These are phyloP conservation scores for Xylona heveae DNA, from an alignment of 495 filamentous ascomycete species.

Conservation along the genomic window DNA sequence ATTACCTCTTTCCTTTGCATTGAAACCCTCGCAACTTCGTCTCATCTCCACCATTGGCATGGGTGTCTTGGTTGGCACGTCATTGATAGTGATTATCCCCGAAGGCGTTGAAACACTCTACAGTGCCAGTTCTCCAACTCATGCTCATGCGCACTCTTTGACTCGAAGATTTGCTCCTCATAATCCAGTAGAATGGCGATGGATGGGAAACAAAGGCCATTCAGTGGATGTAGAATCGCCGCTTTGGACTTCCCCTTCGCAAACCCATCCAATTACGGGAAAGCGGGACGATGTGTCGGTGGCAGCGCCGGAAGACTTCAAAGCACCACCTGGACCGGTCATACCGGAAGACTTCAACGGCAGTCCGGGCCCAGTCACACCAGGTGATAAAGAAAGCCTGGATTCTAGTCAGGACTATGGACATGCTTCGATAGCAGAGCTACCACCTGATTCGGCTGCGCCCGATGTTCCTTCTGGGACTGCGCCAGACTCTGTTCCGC, in stretches of 20 bases:
- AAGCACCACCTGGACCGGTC: conserved; percentile 1
- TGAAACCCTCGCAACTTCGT: conserved; percentile 75
- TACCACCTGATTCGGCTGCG: too few relatives aligned
- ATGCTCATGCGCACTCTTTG: conserved; percentile 20
- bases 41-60: conserved; percentile 84
- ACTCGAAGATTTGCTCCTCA: not conserved
- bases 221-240: not conserved
- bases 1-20: conserved; percentile 71
- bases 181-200: not conserved
- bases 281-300: not conserved
- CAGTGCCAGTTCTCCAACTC: conserved; percentile 26
- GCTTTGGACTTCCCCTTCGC: not conserved
- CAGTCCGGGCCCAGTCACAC: conserved; percentile 1
- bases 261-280: not conserved
- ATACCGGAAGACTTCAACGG: not conserved
- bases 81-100: conserved; percentile 90
- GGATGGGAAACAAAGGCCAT: not conserved
- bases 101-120: conserved; percentile 90
- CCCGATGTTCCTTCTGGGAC: too few relatives aligned
- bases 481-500: too few relatives aligned
- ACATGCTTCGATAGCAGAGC: too few relatives aligned
- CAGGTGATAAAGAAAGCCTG: too few relatives aligned
- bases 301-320: not conserved
- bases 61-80: conserved; percentile 84
- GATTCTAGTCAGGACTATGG: too few relatives aligned